phyloP scores from a whole-genome alignment of 148 eudicot genomes.

The Fagopyrum tataricum region DNA sequence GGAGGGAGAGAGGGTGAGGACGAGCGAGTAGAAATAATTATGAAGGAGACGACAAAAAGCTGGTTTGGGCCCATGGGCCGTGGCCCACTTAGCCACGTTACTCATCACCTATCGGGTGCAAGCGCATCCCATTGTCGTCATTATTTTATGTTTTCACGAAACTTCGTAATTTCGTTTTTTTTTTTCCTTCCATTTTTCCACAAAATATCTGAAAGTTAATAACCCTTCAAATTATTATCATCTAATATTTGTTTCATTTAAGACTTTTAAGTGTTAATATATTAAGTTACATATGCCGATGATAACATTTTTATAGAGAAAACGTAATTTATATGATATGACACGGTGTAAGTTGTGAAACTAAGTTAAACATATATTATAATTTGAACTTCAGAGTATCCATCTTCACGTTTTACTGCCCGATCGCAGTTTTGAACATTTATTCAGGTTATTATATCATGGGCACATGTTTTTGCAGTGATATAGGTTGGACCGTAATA shows the following conservation, averaged over 20 bases:
- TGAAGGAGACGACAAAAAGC: conserved; percentile 21
- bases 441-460: not conserved
- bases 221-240: too few relatives aligned
- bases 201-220: not conserved
- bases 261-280: too few relatives aligned
- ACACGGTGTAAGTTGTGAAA: too few relatives aligned
- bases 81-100: not conserved
- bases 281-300: too few relatives aligned
- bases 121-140: not conserved
- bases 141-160: not conserved
- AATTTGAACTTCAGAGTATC: not conserved
- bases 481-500: not conserved
- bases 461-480: not conserved
- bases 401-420: not conserved
- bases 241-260: too few relatives aligned
- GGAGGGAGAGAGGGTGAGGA: conserved; percentile 9
- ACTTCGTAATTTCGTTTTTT: not conserved
- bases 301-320: too few relatives aligned
- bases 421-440: not conserved
- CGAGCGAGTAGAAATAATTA: conserved; percentile 3
- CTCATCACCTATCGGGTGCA: not conserved
- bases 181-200: not conserved
- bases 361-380: too few relatives aligned
- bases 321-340: too few relatives aligned
- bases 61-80: conserved; percentile 12